Evolutionary conservation across 1,284 basidiomycete genomes (phyloP).

Genomic region (Cutaneotrichosporon sp.): DNA sequence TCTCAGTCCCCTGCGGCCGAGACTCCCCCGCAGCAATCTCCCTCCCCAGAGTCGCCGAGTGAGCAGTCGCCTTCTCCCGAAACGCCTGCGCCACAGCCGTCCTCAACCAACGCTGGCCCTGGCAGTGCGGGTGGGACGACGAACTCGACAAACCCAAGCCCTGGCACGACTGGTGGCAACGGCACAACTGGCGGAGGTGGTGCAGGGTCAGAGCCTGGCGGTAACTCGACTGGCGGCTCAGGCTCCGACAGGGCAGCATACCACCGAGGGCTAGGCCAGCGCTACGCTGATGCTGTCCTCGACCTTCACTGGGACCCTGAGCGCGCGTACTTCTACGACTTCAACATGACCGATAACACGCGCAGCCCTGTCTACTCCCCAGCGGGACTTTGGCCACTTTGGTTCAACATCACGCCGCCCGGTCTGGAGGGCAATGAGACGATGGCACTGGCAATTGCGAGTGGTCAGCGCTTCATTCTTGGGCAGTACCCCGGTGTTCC

Average conservation of each 20-base stretch:
- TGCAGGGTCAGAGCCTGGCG: too few species aligned
- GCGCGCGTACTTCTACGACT: slow-evolving; percentile 73
- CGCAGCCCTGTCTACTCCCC: slow-evolving; percentile 62
- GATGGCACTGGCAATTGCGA: slow-evolving; percentile 65
- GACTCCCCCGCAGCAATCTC: background rate
- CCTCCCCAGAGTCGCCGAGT: too few species aligned
- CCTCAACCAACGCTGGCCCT: too few species aligned
- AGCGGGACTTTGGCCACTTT: slow-evolving; percentile 77
- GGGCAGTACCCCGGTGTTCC: slow-evolving; percentile 80
- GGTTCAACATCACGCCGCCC: slow-evolving; percentile 76
- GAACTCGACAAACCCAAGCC: too few species aligned
- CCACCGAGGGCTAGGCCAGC: slow-evolving; percentile 59
- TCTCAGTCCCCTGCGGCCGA: background rate
- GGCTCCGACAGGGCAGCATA: slow-evolving; percentile 42
- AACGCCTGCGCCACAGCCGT: background rate
- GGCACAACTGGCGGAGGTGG: too few species aligned
- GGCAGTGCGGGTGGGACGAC: too few species aligned
- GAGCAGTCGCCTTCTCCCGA: background rate
- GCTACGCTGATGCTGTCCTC: slow-evolving; percentile 64
- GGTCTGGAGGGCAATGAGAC: slow-evolving; percentile 58
- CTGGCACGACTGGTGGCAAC: background rate
- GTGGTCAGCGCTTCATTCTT: slow-evolving; percentile 67
- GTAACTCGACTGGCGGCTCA: too few species aligned
- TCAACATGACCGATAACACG: slow-evolving; percentile 60
- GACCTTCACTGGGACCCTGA: slow-evolving; percentile 79